A percentile compares a stretch with the other conserved stretches of the same genome.
Conservation (phyloP, 352 stramenopile species). For the Pythium rishiriense region DNA sequence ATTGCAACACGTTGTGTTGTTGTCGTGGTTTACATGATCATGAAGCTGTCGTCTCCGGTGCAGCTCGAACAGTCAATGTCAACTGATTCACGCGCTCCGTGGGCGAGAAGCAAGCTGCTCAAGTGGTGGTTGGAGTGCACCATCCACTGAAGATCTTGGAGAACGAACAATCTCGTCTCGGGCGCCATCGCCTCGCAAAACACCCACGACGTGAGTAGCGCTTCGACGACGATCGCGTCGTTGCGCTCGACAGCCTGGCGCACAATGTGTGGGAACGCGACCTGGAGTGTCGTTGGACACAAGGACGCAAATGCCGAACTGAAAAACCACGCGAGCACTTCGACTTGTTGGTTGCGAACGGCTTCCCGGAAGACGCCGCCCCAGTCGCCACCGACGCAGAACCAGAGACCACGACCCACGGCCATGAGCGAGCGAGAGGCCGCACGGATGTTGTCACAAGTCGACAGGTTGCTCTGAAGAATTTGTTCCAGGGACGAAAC, state of each 20-base stretch:
- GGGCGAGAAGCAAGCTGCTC: background rate
- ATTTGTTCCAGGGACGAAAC: background rate
- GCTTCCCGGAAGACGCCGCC: background rate
- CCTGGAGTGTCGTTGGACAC: background rate
- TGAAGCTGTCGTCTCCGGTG: no score
- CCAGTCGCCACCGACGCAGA: background rate
- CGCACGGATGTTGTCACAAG: background rate
- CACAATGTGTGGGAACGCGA: background rate
- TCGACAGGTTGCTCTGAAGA: background rate
- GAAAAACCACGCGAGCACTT: slow-evolving; percentile 8
- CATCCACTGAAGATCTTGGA: background rate
- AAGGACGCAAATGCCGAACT: background rate
- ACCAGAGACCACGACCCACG: slow-evolving; percentile 2
- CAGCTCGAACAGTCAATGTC: no score
- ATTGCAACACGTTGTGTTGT: no score
- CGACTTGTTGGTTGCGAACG: background rate
- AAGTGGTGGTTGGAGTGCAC: background rate
- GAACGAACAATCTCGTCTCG: background rate
- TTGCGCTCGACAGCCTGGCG: background rate
- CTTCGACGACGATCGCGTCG: background rate
- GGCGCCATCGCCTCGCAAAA: slow-evolving; percentile 1
- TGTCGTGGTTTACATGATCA: no score
- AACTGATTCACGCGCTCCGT: no score
- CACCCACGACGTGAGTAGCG: slow-evolving; percentile 3
- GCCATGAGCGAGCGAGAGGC: background rate